A percentile compares a stretch with the other conserved stretches of the same genome.
phyloP scores from a whole-genome alignment of 768 basidiomycete genomes.

The Candolleomyces efflorescens region DNA sequence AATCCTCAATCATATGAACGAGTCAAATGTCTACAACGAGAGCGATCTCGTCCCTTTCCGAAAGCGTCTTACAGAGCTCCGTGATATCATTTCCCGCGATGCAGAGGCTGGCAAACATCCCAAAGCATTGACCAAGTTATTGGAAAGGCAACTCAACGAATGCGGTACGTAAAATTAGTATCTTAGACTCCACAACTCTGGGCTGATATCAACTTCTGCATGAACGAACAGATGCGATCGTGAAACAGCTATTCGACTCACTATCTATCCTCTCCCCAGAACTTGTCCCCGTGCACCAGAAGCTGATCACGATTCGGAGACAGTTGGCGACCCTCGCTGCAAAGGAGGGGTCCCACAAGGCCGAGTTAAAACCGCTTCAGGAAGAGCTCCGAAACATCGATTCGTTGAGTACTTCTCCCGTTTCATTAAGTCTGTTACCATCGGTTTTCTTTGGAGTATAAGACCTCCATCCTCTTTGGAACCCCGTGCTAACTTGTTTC shows the following conservation, averaged over 20 bases:
- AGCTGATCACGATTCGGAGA: conserved; percentile 81
- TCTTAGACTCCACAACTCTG: neutral
- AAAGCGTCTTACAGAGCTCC: conserved; percentile 73
- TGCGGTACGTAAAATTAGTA: conserved; percentile 62
- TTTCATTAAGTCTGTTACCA: conserved; percentile 28
- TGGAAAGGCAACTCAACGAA: conserved; percentile 87
- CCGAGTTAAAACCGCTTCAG: conserved; percentile 83
- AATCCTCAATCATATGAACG: conserved; percentile 94
- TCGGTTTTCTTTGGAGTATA: conserved; percentile 17
- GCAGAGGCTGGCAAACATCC: conserved; percentile 79
- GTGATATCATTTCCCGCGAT: conserved; percentile 82
- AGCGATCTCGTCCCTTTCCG: conserved; percentile 87
- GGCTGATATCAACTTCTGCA: neutral
- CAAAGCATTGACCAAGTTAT: conserved; percentile 79
- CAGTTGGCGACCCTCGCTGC: conserved; percentile 86
- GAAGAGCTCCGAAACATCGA: conserved; percentile 96
- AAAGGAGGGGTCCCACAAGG: conserved; percentile 79
- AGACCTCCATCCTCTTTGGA: conserved; percentile 12
- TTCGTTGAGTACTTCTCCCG: conserved; percentile 67
- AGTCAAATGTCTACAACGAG: conserved; percentile 92
- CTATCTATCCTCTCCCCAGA: conserved; percentile 86
- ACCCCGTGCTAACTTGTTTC: conserved; percentile 10
- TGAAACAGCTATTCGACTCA: conserved; percentile 76
- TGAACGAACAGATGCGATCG: conserved; percentile 56
- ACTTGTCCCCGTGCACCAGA: conserved; percentile 86